A percentile compares a stretch with the other conserved stretches of the same genome.
Evolutionary conservation across 2,329 filamentous ascomycete genomes (phyloP).

Genomic region (Calonectria henricotiae): DNA sequence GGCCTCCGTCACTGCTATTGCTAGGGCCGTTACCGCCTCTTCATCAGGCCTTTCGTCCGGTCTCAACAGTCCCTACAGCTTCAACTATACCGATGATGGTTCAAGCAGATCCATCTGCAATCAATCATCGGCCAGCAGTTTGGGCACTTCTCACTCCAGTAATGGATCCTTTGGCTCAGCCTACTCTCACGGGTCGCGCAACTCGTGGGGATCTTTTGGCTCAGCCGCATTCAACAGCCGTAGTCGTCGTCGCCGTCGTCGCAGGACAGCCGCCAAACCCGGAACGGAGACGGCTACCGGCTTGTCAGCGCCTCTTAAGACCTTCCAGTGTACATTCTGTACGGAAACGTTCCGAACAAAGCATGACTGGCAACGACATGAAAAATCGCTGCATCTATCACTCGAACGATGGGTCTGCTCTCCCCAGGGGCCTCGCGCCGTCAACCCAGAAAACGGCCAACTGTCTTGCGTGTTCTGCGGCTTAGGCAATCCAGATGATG

Average conservation of each 20-base stretch:
- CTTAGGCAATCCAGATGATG: conserved; percentile 68
- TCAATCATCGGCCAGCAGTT: conserved; percentile 73
- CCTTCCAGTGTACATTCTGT: conserved; percentile 79
- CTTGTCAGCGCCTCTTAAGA: conserved; percentile 66
- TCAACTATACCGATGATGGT: conserved; percentile 75
- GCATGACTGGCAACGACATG: conserved; percentile 81
- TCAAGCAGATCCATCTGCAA: conserved; percentile 73
- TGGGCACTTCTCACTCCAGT: conserved; percentile 75
- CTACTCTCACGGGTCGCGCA: conserved; percentile 72
- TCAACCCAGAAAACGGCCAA: conserved; percentile 74
- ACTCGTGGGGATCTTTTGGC: conserved; percentile 70
- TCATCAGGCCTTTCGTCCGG: conserved; percentile 70
- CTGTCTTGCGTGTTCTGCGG: conserved; percentile 75
- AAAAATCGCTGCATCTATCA: conserved; percentile 77
- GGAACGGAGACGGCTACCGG: conserved; percentile 56
- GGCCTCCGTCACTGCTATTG: conserved; percentile 73
- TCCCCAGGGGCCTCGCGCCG: conserved; percentile 70
- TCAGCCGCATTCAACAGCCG: conserved; percentile 63
- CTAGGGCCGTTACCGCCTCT: conserved; percentile 71
- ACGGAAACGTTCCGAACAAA: conserved; percentile 79
- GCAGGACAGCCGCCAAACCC: conserved; percentile 60
- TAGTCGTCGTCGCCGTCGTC: conserved; percentile 68
- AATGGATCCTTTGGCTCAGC: conserved; percentile 73
- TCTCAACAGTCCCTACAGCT: conserved; percentile 72
- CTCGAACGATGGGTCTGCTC: conserved; percentile 78